Evolutionary conservation across 108 stramenopile genomes (phyloP).

Genomic region (Halocafeteria seosinensis): DNA sequence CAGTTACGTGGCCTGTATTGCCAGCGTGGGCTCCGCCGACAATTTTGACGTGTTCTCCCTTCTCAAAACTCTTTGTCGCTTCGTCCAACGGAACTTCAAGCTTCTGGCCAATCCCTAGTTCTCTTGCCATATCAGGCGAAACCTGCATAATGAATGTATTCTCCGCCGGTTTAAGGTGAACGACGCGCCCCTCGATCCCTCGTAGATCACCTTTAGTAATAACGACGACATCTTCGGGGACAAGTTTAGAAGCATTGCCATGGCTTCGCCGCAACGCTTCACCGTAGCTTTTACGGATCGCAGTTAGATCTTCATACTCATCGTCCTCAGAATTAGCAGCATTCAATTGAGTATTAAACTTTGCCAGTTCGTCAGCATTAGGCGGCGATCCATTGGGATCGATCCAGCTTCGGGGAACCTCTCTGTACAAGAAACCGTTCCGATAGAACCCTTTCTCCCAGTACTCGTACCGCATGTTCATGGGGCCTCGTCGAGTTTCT

Average conservation of each 20-base stretch:
- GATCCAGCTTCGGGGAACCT: constrained; percentile 69
- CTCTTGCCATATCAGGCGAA: constrained; percentile 35
- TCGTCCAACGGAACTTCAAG: constrained; percentile 68
- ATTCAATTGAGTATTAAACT: constrained; percentile 59
- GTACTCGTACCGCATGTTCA: constrained; percentile 55
- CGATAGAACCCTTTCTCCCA: constrained; percentile 69
- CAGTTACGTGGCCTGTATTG: constrained; percentile 79
- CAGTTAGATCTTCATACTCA: constrained; percentile 14
- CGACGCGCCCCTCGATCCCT: constrained; percentile 68
- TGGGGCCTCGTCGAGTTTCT: not conserved
- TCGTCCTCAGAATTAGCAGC: constrained; percentile 33
- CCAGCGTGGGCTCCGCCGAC: constrained; percentile 77
- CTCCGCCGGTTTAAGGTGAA: constrained; percentile 56
- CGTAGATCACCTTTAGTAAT: constrained; percentile 79
- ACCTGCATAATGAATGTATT: constrained; percentile 68
- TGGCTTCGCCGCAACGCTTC: constrained; percentile 49
- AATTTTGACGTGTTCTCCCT: constrained; percentile 85
- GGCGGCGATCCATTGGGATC: constrained; percentile 66
- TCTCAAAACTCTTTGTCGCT: constrained; percentile 71
- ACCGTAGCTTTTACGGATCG: constrained; percentile 48
- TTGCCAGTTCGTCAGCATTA: constrained; percentile 72
- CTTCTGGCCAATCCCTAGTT: constrained; percentile 55
- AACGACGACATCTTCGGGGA: constrained; percentile 78
- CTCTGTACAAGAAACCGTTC: constrained; percentile 79
- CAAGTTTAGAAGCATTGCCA: constrained; percentile 37